Base-by-base conservation (phyloP, 257 asterid genomes). In the Paulownia fortunei region DNA sequence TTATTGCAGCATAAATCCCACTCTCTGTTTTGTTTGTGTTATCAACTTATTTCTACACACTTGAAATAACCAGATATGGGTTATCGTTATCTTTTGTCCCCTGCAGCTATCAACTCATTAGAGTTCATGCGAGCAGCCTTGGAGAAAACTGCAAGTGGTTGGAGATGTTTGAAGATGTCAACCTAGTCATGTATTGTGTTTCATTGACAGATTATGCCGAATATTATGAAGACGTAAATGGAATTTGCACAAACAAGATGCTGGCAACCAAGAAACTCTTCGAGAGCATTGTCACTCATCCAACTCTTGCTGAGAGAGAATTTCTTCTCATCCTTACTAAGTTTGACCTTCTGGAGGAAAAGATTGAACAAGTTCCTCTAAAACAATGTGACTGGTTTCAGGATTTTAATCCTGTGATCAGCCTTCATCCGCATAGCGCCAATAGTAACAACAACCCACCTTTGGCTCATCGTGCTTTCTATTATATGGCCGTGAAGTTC, bases 101-200 rank as follows among this genome's bases (percentile, higher is more conserved):
- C 41, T 85, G 84, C 88, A 93, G 97, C 81, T 88, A 82, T 81
- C 92, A 93, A 78, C 96, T 96, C 72, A 94, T 86, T 55, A 85
- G 97, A 82, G 96, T 82, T 42, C 88, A 82, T 2, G 61, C 88
- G 4, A 91, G 87, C 86, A 87, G 89, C 87, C 93, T 96, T 0
- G 97, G 98, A 84, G 88, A 82, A 65, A 87, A 92, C 58, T 89
- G 98, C 95, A 96, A 88, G 84, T 89, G 97, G 95, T 75, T 96
- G 84, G 93, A 87, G 56, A 93, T 96, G 97, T 96, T 96, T 41
- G 98, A 92, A 80, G 96, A 91, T 34, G 84, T 85, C 2, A 82
- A 93, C 86, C 86, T 96, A 3, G 94, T 93, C 69, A 49, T 93
- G 55, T 94, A 79, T 58, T 88, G 92, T 6, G 92, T 88, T 55